Evolutionary conservation across 2,329 filamentous ascomycete species (phyloP), one percentile per base, ranked within the genome.

Genomic region (Rasamsonia emersonii): DNA sequence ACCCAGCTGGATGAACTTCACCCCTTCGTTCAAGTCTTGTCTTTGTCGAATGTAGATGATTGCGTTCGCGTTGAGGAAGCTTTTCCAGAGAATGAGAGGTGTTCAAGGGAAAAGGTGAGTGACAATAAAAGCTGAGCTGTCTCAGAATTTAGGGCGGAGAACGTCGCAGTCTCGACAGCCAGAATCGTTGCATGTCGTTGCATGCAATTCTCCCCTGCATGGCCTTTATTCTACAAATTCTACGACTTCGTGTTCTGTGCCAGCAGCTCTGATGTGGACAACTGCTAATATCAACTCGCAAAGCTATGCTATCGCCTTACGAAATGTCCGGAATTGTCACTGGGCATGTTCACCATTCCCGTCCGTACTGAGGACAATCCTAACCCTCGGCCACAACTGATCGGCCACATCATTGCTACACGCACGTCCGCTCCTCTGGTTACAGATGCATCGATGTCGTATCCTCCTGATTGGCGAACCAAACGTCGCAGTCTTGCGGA

Each of bases 271-370:
- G 38, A 35, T 17, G 19, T 24, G n/a, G n/a, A n/a, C n/a, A n/a
- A n/a, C n/a, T n/a, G n/a, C n/a, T n/a, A n/a, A 14, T 18, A 26
- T 23, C 50, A 89, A 83, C 76, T 91, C 49, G 63, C 35, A n/a
- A n/a, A n/a, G n/a, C n/a, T n/a, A n/a, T n/a, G n/a, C n/a, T 93
- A 93, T 59, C 81, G 85, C 39, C 72, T 93, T 16, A 73, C 70
- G 16, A 71, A 67, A 49, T 88, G 82, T 53, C 78, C 82, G 23
- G 82, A 88, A 50, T 71, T 94, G 34, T 81, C 75, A 53, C 67
- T 88, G 32, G 88, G 86, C 17, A 62, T 94, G 34, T 94, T 89
- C 64, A 82, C 81, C 51, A 67, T 48, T 54, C 70, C 48, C 49
- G 64, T 44, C 58, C 71, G 38, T 55, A 72, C 44, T 54, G 64